Evolutionary conservation across 768 basidiomycete genomes (phyloP).

Genomic region (Macrolepiota dolichaula): DNA sequence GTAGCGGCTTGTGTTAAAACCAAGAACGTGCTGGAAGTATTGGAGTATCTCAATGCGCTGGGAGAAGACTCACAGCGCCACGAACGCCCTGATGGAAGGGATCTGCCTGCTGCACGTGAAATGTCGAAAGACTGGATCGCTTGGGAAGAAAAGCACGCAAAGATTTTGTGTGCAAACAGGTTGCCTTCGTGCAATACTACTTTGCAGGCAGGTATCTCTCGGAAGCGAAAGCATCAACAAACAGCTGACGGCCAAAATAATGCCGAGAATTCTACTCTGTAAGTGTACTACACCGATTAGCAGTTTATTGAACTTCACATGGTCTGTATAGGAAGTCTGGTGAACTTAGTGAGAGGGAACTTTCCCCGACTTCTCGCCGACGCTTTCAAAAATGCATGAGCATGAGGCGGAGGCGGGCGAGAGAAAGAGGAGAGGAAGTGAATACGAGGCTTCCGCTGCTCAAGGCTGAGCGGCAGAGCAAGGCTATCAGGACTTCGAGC

Average conservation of each 20-base stretch:
- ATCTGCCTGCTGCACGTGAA: slow-evolving; percentile 60
- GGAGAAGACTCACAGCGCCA: slow-evolving; percentile 26
- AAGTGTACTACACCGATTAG: too few relatives aligned
- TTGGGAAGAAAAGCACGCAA: slow-evolving; percentile 44
- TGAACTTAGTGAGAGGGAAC: slow-evolving; percentile 1
- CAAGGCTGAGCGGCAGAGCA: slow-evolving; percentile 1
- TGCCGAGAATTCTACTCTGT: too few relatives aligned
- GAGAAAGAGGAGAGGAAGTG: slow-evolving; percentile 3
- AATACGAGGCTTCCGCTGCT: neutral
- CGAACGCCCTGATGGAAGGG: slow-evolving; percentile 60
- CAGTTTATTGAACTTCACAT: neutral
- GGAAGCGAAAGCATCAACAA: too few relatives aligned
- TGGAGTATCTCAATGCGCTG: slow-evolving; percentile 58
- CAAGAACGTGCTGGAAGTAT: slow-evolving; percentile 66
- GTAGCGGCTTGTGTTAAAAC: slow-evolving; percentile 65
- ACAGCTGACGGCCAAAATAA: too few relatives aligned
- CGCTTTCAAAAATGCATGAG: slow-evolving; percentile 12
- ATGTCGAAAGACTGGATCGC: slow-evolving; percentile 47
- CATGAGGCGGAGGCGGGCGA: slow-evolving; percentile 9
- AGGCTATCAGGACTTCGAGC: neutral
- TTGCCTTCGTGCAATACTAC: neutral
- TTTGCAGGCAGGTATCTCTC: too few relatives aligned
- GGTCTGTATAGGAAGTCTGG: neutral
- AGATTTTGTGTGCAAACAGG: slow-evolving; percentile 22
- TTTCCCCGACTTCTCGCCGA: slow-evolving; percentile 1